Evolutionary conservation across 2,329 filamentous ascomycete genomes (phyloP), one percentile per base, ranked within the genome.

Genomic region (Leptosphaerulina australis): DNA sequence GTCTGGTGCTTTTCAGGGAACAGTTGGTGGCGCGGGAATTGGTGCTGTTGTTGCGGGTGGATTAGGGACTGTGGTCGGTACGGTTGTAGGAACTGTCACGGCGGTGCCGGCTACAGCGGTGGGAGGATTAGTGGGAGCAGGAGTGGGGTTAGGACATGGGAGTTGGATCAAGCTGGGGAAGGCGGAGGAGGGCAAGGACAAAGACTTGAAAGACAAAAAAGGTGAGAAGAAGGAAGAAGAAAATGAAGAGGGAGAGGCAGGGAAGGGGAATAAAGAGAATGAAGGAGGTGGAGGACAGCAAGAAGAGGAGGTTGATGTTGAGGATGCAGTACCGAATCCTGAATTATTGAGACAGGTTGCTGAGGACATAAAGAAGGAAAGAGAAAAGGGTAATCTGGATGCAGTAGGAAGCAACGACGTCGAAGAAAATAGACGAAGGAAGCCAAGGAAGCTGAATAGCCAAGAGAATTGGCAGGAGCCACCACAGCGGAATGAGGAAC

Each of bases 1-100:
- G 30, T 67, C 61, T 1, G 68, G 76, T 1, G 69, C 71, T 1
- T 76, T 76, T 48, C 74, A 76, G 50, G 75, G 75, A 1, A 66
- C 67, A 1, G 61, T 69, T 10, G 75, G 72, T 5, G 76, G 75
- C 2, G 75, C 70, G 0, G 76, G 76, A 0, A 77, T 77, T 15
- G 75, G 75, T 0, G 70, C 67, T 12, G 74, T 72, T 6, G 71
- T 76, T 2, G 70, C 70, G 1, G 63, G 73, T 15, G 76, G 76
- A 0, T 47, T 77, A 14, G 76, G 76, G 0, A 74, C 74, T 0
- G 68, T 76, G 0, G 72, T 77, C 0, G 75, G 75, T 0, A 74
- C 73, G 10, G 31, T 77, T 11, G 71, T 75, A 0, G 74, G 74
- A 2, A 67, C 63, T 0, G 64, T 76, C n/a, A 69, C 70, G 15